Evolutionary conservation across 2,329 filamentous ascomycete species (phyloP).

Genomic region (Nannizzia gypsea): DNA sequence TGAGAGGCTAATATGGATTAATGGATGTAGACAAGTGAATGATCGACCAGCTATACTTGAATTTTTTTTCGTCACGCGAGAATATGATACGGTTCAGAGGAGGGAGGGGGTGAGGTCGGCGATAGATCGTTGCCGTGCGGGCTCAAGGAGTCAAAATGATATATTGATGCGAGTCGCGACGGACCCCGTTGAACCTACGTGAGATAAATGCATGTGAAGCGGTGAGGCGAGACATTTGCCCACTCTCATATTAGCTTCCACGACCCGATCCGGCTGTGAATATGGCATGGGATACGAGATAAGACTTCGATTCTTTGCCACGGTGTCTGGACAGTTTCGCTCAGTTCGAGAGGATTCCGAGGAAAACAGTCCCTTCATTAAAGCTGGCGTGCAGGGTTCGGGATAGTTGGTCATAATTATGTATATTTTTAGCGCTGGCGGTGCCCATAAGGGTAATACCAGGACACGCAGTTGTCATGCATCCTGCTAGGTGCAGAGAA

Average conservation of each 20-base stretch:
- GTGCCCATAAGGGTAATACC: too few species aligned
- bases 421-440: too few species aligned
- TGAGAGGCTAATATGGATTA: neutral
- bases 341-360: too few species aligned
- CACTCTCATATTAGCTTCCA: neutral
- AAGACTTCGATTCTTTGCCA: too few species aligned
- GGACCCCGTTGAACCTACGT: neutral
- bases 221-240: neutral
- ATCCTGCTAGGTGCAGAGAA: neutral
- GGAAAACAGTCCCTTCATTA: too few species aligned
- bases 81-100: neutral
- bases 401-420: too few species aligned
- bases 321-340: neutral
- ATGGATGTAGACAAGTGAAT: neutral
- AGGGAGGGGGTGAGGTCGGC: neutral
- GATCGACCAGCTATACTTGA: neutral
- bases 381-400: too few species aligned
- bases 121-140: neutral
- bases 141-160: neutral
- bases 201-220: neutral
- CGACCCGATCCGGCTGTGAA: neutral
- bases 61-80: neutral
- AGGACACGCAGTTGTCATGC: too few species aligned
- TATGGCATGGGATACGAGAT: neutral
- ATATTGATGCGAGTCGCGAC: neutral